Percentiles rank a stretch among this genome's conserved stretches.
phyloP scores from a whole-genome alignment of 495 filamentous ascomycete genomes.

The Podospora australis region DNA sequence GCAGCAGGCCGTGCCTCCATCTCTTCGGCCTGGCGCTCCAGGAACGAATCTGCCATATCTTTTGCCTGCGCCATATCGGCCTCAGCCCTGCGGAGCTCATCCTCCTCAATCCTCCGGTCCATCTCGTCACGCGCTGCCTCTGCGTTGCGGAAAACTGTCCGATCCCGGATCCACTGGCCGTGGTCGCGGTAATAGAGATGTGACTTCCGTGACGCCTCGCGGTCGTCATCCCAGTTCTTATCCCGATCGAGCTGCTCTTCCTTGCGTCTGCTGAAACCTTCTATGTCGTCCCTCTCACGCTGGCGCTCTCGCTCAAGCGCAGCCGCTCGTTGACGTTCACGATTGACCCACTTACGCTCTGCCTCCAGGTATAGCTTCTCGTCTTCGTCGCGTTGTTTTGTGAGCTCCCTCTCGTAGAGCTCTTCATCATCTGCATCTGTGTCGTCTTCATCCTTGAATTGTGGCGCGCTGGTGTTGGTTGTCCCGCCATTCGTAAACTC shows the following conservation, averaged over 20 bases:
- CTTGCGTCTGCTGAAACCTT: constrained; percentile 48
- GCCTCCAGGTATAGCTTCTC: constrained; percentile 82
- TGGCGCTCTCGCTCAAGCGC: constrained; percentile 77
- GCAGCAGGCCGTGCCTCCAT: constrained; percentile 57
- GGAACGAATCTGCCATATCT: constrained; percentile 88
- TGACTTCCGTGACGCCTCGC: constrained; percentile 61
- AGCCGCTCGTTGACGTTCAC: constrained; percentile 74
- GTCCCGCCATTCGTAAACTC: constrained; percentile 77
- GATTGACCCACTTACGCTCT: constrained; percentile 82
- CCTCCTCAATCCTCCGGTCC: constrained; percentile 71
- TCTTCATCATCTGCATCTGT: constrained; percentile 84
- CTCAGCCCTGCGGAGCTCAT: constrained; percentile 60
- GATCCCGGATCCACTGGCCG: constrained; percentile 76
- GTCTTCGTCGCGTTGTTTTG: constrained; percentile 63
- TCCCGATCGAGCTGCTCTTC: constrained; percentile 65
- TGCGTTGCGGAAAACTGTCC: constrained; percentile 60
- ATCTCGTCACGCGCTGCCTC: constrained; percentile 73
- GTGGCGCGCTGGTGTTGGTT: constrained; percentile 46
- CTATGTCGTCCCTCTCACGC: constrained; percentile 68
- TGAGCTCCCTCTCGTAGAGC: constrained; percentile 64
- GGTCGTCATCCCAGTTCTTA: constrained; percentile 82
- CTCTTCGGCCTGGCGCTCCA: constrained; percentile 81
- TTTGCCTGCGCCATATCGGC: constrained; percentile 71
- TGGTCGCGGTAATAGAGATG: constrained; percentile 85
- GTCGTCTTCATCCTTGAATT: constrained; percentile 73